Base-by-base conservation (phyloP, 1,284 basidiomycete species). In the Cutaneotrichosporon sp. region DNA sequence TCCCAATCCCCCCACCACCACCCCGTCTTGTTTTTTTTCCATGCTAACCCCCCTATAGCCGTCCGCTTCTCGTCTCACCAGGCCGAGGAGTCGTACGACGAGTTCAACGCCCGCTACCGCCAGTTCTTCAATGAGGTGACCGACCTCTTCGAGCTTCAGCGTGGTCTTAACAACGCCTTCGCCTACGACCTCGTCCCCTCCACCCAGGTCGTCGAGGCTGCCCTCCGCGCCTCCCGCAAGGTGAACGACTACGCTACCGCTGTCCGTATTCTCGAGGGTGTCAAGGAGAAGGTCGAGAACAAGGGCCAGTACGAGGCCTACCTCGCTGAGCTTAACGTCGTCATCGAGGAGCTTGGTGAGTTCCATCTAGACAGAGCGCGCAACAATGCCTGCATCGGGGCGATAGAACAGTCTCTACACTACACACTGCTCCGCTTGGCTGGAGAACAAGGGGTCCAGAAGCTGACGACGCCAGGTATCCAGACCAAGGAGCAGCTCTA, bases 121-220 rank as follows among this genome's bases (percentile, higher is more conserved):
- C 80, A 82, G 63, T 98, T 97, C 79, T 97, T 97, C 81, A 79
- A 87, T 70, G 82, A 84, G 49, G 91, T 92, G 48, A 84, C 91
- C 72, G 94, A 97, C 79, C 83, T 96, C 59, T 97, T 97, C 73
- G 93, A 97, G 80, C 86, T 94, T 62, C 91, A 97, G 78, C 88
- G 94, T 57, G 94, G 94, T 43, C 81, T 98, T 65, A 98, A 98
- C 83, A 98, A 98, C 82, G 96, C 91, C 79, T 98, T 98, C 74
- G 90, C 94, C 2, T 94, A 98, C 77, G 94, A 98, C 76, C 83
- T 98, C 60, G 96, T 98, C 24, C 94, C 94, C 39, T 85, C 90
- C 9, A 84, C 90, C 42, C 79, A 82, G 53, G 91, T 97, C 65
- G 80, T 97, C 59, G 90, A 93, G 78, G 86, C 88, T 58, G 93